Evolutionary conservation across 805 yeast genomes (phyloP).

Genomic region (Ogataea pignaliae): DNA sequence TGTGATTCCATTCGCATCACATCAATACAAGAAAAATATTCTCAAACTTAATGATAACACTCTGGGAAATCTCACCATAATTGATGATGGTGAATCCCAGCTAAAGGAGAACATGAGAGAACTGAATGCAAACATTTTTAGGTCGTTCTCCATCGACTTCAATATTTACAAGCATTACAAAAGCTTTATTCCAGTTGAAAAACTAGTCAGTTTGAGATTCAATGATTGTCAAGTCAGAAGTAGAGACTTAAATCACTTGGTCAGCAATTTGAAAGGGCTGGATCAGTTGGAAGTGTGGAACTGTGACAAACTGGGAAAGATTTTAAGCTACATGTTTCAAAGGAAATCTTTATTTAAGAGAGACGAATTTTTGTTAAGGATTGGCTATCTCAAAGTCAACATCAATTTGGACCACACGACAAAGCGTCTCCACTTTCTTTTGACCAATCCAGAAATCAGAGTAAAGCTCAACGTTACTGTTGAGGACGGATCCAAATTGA

Average conservation of each 20-base stretch:
- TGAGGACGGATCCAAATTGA: not conserved
- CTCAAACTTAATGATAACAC: not conserved
- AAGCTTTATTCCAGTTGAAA: not conserved
- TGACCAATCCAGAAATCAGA: not conserved
- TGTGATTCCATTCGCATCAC: not conserved
- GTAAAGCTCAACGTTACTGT: not conserved
- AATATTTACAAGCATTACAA: not conserved
- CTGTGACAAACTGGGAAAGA: not conserved
- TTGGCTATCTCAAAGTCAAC: too few species aligned
- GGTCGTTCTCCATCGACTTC: not conserved
- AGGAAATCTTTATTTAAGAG: not conserved
- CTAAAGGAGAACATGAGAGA: not conserved
- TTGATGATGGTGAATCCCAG: not conserved
- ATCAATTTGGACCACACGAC: too few species aligned
- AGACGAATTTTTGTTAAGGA: not conserved
- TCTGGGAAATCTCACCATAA: not conserved
- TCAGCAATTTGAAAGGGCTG: not conserved
- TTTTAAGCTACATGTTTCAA: conserved; percentile 1
- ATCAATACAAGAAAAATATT: not conserved
- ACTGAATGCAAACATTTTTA: not conserved
- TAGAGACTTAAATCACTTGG: not conserved
- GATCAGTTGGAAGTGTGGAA: not conserved
- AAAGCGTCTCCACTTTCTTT: not conserved
- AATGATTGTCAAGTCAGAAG: not conserved
- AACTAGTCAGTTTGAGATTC: not conserved